Evolutionary conservation across 257 asterid species (phyloP).

Genomic region (Nicotiana tabacum): DNA sequence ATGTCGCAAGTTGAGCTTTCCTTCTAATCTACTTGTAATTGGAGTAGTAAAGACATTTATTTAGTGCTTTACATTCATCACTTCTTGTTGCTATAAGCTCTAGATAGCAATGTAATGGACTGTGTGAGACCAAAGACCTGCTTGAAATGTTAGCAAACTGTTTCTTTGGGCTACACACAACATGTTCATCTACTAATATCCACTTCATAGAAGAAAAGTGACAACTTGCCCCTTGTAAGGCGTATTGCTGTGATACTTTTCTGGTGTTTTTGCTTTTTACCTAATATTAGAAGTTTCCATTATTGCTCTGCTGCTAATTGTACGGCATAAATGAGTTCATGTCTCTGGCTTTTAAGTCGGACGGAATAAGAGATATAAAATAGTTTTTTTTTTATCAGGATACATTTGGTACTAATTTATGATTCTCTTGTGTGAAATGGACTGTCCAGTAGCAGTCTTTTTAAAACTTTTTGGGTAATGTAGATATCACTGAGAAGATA

Average conservation of each 20-base stretch:
- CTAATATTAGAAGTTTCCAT: not conserved
- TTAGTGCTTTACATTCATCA: not conserved
- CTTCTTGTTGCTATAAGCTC: not conserved
- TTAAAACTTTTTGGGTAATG: not conserved
- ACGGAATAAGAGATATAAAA: not conserved
- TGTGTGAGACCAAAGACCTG: not conserved
- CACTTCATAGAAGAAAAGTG: conserved; percentile 1
- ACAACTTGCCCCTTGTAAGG: not conserved
- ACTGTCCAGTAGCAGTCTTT: not conserved
- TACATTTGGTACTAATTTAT: not conserved
- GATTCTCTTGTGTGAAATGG: not conserved
- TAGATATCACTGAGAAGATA: not conserved
- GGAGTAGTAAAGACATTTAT: not conserved
- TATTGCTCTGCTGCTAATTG: not conserved
- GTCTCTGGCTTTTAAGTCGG: not conserved
- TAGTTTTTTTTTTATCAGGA: not conserved
- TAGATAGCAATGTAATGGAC: not conserved
- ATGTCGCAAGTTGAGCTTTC: not conserved
- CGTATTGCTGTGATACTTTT: not conserved
- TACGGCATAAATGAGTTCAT: not conserved
- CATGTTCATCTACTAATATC: not conserved
- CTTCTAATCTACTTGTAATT: not conserved
- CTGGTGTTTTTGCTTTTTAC: not conserved
- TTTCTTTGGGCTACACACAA: not conserved
- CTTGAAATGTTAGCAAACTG: not conserved